Evolutionary conservation across 2,329 filamentous ascomycete genomes (phyloP).

Genomic region (Diaporthe capsici): DNA sequence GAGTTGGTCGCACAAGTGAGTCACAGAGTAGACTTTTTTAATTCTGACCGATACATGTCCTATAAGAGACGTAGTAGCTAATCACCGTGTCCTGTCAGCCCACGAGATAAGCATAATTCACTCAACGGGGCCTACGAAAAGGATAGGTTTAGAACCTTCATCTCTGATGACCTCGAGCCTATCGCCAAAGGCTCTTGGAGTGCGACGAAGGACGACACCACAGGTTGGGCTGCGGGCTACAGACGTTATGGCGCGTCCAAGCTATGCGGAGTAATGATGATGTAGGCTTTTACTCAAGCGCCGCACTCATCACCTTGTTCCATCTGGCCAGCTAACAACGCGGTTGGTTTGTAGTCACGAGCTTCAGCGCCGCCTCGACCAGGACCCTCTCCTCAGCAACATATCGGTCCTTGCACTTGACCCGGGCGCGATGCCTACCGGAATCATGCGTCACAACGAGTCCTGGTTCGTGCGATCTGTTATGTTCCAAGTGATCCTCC

Average conservation of each 20-base stretch:
- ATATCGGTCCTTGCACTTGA: constrained; percentile 7
- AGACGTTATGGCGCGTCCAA: constrained; percentile 9
- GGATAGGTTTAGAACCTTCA: background rate
- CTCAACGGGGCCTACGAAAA: background rate
- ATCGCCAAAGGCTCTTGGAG: constrained; percentile 19
- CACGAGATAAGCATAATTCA: background rate
- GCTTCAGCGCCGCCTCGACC: constrained; percentile 24
- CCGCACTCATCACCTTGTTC: too few species aligned
- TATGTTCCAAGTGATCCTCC: background rate
- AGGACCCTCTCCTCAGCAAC: background rate
- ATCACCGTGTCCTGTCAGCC: background rate
- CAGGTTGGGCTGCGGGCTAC: constrained; percentile 3
- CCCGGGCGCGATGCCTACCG: constrained; percentile 8
- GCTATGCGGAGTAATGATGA: constrained; percentile 7
- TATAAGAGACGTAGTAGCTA: background rate
- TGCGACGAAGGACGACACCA: background rate
- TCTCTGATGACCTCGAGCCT: constrained; percentile 1
- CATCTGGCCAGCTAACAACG: background rate
- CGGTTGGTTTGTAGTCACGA: background rate
- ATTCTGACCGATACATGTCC: background rate
- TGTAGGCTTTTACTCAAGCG: background rate
- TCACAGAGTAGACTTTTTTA: background rate
- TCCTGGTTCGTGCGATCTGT: background rate
- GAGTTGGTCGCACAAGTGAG: constrained; percentile 37
- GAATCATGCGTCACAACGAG: background rate